Conservation (phyloP, 106 monocot species). For the Acorus calamus region DNA sequence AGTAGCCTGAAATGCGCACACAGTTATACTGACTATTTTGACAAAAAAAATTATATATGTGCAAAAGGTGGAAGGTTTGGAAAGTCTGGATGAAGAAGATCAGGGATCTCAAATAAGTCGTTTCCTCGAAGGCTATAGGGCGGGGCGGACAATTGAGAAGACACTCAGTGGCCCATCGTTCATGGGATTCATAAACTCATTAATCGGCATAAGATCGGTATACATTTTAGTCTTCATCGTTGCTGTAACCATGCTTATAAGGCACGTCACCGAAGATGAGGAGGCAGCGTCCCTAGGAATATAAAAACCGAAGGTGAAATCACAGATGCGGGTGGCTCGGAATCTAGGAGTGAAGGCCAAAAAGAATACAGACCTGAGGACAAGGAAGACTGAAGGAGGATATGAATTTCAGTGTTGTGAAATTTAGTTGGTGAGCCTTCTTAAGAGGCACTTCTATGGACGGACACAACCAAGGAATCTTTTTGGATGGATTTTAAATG, state of each 20-base stretch:
- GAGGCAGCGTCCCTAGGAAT: conserved; percentile 12
- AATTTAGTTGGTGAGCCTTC: too few species aligned
- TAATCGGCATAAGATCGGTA: conserved; percentile 49
- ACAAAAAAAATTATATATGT: conserved; percentile 2
- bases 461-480: too few species aligned
- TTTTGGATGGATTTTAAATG: too few species aligned
- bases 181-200: conserved; percentile 62
- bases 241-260: conserved; percentile 47
- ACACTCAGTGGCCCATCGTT: conserved; percentile 73
- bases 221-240: conserved; percentile 66
- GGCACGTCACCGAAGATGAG: conserved; percentile 21
- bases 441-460: too few species aligned
- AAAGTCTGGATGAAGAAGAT: too few species aligned
- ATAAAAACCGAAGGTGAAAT: conserved; percentile 11
- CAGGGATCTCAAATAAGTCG: too few species aligned
- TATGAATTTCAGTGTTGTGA: background rate
- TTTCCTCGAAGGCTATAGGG: too few species aligned
- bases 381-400: conserved; percentile 40
- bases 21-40: background rate
- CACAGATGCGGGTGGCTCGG: conserved; percentile 4
- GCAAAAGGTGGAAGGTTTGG: too few species aligned
- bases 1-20: too few species aligned
- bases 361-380: conserved; percentile 32
- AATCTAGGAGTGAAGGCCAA: conserved; percentile 8
- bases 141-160: too few species aligned